Evolutionary conservation across 768 basidiomycete species (phyloP), one percentile per base, ranked within the genome.

Genomic region (Psilocybe subaeruginosa): DNA sequence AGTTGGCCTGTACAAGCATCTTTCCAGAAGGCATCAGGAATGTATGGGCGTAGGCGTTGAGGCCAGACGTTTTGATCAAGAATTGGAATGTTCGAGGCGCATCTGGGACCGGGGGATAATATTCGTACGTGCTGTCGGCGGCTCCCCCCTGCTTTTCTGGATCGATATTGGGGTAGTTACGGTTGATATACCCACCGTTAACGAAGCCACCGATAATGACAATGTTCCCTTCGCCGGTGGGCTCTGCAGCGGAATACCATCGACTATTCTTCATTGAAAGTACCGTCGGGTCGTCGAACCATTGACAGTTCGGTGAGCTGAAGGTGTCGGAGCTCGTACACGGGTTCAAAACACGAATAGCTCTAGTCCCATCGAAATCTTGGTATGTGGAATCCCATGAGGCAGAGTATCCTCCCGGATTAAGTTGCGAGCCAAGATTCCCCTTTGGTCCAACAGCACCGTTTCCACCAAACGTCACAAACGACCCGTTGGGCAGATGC

Each of bases 271-370:
- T 82, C 87, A 93, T 89, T 5, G 85, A 75, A 27, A 92, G 82
- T 5, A 82, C 66, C 0, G 80, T 77, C 2, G 85, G 76, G 41
- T 92, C 80, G 69, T 93, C 91, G 69, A 84, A 92, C 90, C 91
- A 92, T 65, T 85, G 80, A 66, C 91, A 93, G 1, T 80, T 64
- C 0, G 80, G 1, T 17, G 79, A 78, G 17, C 76, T 61, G 68
- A 86, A 80, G 65, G 86, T 72, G 59, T 84, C 78, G 0, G 74
- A 60, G 54, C 72, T 73, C 61, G 72, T 80, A 72, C 95, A 97
- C 5, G 93, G 89, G 66, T 89, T 87, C 62, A 98, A 80, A 66
- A 95, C 77, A 62, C 95, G 91, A 69, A 97, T 93, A 43, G 90
- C 80, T 54, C 82, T 85, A 11, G 85, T 82, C 54, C 96, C 95